Base-by-base conservation (phyloP, 2,329 filamentous ascomycete species). In the Colletotrichum sp. region DNA sequence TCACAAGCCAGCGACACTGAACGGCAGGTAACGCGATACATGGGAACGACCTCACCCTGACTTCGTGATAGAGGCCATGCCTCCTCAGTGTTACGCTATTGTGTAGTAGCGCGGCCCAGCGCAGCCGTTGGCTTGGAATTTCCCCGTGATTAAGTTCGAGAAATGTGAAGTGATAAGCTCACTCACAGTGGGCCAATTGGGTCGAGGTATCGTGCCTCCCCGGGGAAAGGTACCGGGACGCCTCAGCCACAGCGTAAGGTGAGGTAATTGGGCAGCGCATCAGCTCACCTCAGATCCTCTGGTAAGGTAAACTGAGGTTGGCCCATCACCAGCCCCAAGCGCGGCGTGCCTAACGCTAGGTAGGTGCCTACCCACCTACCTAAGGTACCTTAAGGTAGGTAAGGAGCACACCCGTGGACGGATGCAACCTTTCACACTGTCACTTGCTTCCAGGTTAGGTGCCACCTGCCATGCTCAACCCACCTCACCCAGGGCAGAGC, bases 101-200 rank as follows among this genome's bases (percentile, higher is more conserved):
- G 67, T 16, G 24, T 13, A n/a, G 65, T 69, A 24, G 65, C 61
- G 56, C 36, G 61, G 70, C 16, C 21, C 36, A 28, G 38, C 56
- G 18, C 56, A 55, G 21, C 30, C 36, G 65, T 73, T 69, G 70
- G 70, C 56, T 73, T 73, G 70, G 70, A 56, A 73, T 56, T 55
- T 73, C 56, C 55, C 65, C 36, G 34, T 73, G 56, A 69, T 73
- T 38, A 73, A 43, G 70, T 69, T 70, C 18, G 61, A 66, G 60
- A 34, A 30, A 38, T 21, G 36, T 61, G 21, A 26, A 38, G 66
- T 66, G 66, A 73, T 73, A 73, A 73, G 70, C 38, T 36, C 3
- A 58, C 38, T 38, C 26, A 28, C 28, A 34, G 24, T 24, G 64
- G 52, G 36, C 70, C 70, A 68, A 72, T 72, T 73, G 65, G 55